phyloP scores from a whole-genome alignment of 2,329 filamentous ascomycete genomes.

The Talaromyces sp. region DNA sequence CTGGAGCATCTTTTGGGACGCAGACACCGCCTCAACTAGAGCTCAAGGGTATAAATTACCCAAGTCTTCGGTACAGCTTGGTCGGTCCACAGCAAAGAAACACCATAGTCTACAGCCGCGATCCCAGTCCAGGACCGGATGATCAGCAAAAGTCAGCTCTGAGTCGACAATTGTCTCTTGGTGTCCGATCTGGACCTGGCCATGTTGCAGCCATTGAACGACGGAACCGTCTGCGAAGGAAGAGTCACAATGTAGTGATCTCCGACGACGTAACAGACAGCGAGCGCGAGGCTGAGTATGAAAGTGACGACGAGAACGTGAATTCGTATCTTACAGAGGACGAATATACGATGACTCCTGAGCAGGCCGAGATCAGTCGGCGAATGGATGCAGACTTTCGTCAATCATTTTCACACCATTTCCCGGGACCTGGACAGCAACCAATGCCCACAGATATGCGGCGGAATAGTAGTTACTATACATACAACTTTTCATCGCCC shows the following conservation, averaged over 20 bases:
- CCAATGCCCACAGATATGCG: not conserved
- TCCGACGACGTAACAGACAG: constrained; percentile 21
- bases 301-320: constrained; percentile 21
- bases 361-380: constrained; percentile 27
- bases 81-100: constrained; percentile 33
- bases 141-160: constrained; percentile 26
- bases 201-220: constrained; percentile 17
- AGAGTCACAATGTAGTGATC: constrained; percentile 4
- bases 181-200: constrained; percentile 35
- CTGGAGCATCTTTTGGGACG: constrained; percentile 21
- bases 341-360: constrained; percentile 31
- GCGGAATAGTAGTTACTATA: not conserved
- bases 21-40: constrained; percentile 30
- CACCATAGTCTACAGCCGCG: constrained; percentile 34
- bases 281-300: constrained; percentile 32
- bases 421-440: constrained; percentile 21
- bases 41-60: constrained; percentile 24
- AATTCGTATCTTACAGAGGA: constrained; percentile 32
- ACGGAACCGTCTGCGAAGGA: constrained; percentile 6
- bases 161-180: constrained; percentile 33
- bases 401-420: constrained; percentile 4
- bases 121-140: constrained; percentile 27
- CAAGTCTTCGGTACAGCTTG: constrained; percentile 24
- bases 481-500: constrained; percentile 21
- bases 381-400: constrained; percentile 15